phyloP scores from a whole-genome alignment of 768 basidiomycete genomes.

The Boletus tomentosulus region DNA sequence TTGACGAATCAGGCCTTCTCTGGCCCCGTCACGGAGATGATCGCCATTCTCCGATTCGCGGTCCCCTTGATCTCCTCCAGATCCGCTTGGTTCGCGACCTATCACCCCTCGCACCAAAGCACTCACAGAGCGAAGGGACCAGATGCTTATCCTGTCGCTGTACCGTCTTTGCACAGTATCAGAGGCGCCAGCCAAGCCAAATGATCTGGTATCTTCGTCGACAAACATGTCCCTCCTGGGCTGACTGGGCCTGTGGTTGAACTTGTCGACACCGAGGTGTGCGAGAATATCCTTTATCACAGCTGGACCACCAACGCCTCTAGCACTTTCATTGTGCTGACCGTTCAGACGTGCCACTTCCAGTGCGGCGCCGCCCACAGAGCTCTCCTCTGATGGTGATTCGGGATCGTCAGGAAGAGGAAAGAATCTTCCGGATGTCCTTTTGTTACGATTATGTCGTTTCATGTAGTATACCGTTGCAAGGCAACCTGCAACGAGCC shows the following conservation, averaged over 20 bases:
- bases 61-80: conserved; percentile 12
- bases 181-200: conserved; percentile 26
- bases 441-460: conserved; percentile 19
- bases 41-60: conserved; percentile 20
- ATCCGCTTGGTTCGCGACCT: conserved; percentile 27
- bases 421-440: conserved; percentile 10
- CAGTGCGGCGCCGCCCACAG: conserved; percentile 4
- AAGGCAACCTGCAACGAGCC: conserved; percentile 41
- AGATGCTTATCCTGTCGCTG: conserved; percentile 42
- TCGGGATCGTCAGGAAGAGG: conserved; percentile 21
- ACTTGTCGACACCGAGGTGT: conserved; percentile 20
- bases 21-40: conserved; percentile 9
- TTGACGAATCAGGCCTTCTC: conserved; percentile 21
- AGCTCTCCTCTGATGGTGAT: conserved; percentile 5
- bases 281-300: conserved; percentile 19
- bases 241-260: conserved; percentile 1
- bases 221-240: conserved; percentile 69
- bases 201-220: conserved; percentile 65
- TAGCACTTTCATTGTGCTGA: conserved; percentile 1
- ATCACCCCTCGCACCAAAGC: conserved; percentile 27
- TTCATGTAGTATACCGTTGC: conserved; percentile 44
- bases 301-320: background rate
- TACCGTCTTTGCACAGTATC: conserved; percentile 32
- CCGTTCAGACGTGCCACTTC: background rate
- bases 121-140: conserved; percentile 47